Evolutionary conservation across 2,329 filamentous ascomycete genomes (phyloP), one percentile per base, ranked within the genome.

Genomic region (Cytospora chrysosperma): DNA sequence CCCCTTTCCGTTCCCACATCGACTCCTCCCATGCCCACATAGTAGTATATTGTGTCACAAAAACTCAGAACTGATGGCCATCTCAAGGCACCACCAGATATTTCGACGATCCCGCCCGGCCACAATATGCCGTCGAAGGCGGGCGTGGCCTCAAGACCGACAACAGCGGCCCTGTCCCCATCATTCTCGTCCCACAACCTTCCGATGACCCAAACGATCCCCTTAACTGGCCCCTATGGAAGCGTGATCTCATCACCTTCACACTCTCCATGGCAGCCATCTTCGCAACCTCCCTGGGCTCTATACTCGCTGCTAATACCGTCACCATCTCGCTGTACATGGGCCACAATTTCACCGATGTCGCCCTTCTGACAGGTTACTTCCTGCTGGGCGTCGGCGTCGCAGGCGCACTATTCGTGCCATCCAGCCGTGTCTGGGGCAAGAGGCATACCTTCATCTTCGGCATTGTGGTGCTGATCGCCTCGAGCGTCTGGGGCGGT

Each of bases 161-260:
- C 75, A 82, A 75, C 59, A 88, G 81, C 67, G 89, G 90, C 37
- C 79, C 81, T 21, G 75, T 82, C 21, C 86, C 88, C 57, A 90
- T 94, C 70, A 90, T 97, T 69, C 85, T 97, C 34, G 89, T 96
- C 6, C 94, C 94, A 6, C 94, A 97, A 72, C 94, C 94, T 2
- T 93, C 89, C 67, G 90, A 96, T 75, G 92, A 96, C 74, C 92
- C 91, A 4, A 94, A 96, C 74, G 93, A 97, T 75, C 93, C 92
- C 32, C 81, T 97, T 67, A 83, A 82, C 73, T 97, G 93, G 93
- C 90, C 93, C 26, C 75, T 96, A 65, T 94, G 91, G 90, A 86
- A 85, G 69, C 91, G 93, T 73, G 93, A 97, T 74, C 70, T 90
- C 59, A 93, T 95, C 72, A 89, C 93, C 66, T 80, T 87, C 63